Conservation (phyloP, 2,329 filamentous ascomycete species). For the Cadophora malorum region DNA sequence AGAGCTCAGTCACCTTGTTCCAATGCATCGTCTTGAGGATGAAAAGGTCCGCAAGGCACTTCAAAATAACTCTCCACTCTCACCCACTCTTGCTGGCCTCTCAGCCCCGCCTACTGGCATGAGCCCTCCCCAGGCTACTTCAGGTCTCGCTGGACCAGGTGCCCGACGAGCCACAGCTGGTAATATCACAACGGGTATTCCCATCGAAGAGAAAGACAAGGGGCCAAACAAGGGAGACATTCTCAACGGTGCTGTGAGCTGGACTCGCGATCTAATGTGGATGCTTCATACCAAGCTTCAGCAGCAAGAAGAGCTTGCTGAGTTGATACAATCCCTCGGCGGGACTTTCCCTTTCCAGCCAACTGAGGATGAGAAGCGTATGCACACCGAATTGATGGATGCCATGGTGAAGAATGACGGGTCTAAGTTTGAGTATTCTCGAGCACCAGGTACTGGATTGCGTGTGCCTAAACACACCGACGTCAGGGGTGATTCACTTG, state of each 20-base stretch:
- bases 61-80: slow-evolving; percentile 88
- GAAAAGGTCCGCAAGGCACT: slow-evolving; percentile 97
- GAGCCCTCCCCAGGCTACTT: slow-evolving; percentile 80
- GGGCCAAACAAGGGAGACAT: slow-evolving; percentile 99
- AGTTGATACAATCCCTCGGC: slow-evolving; percentile 74
- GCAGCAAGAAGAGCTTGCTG: slow-evolving; percentile 85
- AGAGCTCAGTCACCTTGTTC: slow-evolving; percentile 91
- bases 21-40: slow-evolving; percentile 89
- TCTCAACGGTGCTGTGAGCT: slow-evolving; percentile 93
- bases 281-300: slow-evolving; percentile 87
- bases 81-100: slow-evolving; percentile 78
- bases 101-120: slow-evolving; percentile 56
- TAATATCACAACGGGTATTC: slow-evolving; percentile 90
- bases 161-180: slow-evolving; percentile 78
- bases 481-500: slow-evolving; percentile 79
- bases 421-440: slow-evolving; percentile 79
- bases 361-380: slow-evolving; percentile 91
- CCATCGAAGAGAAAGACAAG: slow-evolving; percentile 97
- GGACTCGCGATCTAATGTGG: slow-evolving; percentile 99
- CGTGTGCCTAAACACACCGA: slow-evolving; percentile 94
- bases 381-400: slow-evolving; percentile 91
- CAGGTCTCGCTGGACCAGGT: slow-evolving; percentile 82
- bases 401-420: slow-evolving; percentile 82
- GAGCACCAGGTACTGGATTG: slow-evolving; percentile 81
- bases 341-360: slow-evolving; percentile 80